A percentile compares a stretch with the other conserved stretches of the same genome.
phyloP scores from a whole-genome alignment of 768 basidiomycete genomes.

The Udeniomyces megalosporus region DNA sequence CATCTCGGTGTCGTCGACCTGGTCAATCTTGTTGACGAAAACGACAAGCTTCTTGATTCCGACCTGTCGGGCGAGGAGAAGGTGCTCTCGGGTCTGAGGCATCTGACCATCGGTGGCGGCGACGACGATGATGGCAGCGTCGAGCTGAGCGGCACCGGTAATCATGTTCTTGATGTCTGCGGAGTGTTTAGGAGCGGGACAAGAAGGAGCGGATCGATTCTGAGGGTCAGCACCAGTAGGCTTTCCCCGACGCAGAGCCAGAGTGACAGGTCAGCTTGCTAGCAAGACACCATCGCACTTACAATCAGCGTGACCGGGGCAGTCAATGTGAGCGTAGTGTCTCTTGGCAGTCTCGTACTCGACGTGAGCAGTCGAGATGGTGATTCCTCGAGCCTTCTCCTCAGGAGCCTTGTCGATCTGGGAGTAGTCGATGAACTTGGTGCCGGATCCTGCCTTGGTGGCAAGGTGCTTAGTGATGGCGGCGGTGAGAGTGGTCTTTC shows the following conservation, averaged over 20 bases:
- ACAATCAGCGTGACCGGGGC: conserved; percentile 78
- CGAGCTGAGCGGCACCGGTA: conserved; percentile 96
- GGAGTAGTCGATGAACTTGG: conserved; percentile 78
- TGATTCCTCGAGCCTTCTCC: conserved; percentile 98
- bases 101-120: conserved; percentile 98
- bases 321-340: conserved; percentile 97
- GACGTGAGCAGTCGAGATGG: conserved; percentile 95
- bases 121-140: conserved; percentile 50
- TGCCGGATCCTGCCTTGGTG: conserved; percentile 30
- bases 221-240: neutral
- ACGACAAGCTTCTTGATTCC: conserved; percentile 95
- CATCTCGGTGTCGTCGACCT: conserved; percentile 94
- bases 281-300: too few species aligned
- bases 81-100: conserved; percentile 97
- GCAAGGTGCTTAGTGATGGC: conserved; percentile 61
- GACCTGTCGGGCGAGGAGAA: conserved; percentile 92
- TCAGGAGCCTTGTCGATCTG: conserved; percentile 99
- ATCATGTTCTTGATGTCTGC: conserved; percentile 99
- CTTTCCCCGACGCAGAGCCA: neutral
- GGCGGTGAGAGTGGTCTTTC: conserved; percentile 32
- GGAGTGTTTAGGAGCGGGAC: neutral
- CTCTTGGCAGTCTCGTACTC: conserved; percentile 84
- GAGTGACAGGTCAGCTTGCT: too few species aligned
- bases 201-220: neutral
- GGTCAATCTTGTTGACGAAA: conserved; percentile 99